phyloP scores from a whole-genome alignment of 1,284 basidiomycete species.

The Irpex lacteus region DNA sequence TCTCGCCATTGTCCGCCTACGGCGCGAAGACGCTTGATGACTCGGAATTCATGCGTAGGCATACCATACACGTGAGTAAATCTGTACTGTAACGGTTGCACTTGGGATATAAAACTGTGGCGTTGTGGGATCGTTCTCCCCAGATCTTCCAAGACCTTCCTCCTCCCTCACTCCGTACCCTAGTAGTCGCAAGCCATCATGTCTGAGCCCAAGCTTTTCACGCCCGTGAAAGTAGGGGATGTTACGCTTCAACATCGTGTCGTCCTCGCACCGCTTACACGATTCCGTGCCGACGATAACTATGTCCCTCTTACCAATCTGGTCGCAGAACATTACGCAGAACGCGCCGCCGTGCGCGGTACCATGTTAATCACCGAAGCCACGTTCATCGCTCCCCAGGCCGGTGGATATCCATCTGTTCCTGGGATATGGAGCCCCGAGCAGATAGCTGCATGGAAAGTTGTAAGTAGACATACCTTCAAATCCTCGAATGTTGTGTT shows the following conservation, averaged over 20 bases:
- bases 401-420: conserved; percentile 34
- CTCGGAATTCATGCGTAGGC: too few species aligned
- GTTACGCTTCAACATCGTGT: conserved; percentile 41
- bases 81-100: neutral
- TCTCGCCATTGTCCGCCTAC: neutral
- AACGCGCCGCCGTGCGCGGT: conserved; percentile 41
- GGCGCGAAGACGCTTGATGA: neutral
- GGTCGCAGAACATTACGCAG: conserved; percentile 43
- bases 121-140: neutral
- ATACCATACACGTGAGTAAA: too few species aligned
- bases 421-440: conserved; percentile 44
- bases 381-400: conserved; percentile 38
- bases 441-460: conserved; percentile 47
- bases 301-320: conserved; percentile 27
- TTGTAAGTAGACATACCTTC: conserved; percentile 25
- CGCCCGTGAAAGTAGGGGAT: conserved; percentile 42
- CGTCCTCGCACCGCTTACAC: conserved; percentile 47
- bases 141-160: neutral
- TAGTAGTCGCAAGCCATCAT: conserved; percentile 6
- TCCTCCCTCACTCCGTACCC: neutral
- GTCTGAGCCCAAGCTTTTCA: conserved; percentile 36
- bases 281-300: conserved; percentile 30
- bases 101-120: neutral
- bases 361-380: conserved; percentile 50
- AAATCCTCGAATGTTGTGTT: neutral